Conservation (phyloP, 2,329 filamentous ascomycete species). For the Coniochaeta sp. region DNA sequence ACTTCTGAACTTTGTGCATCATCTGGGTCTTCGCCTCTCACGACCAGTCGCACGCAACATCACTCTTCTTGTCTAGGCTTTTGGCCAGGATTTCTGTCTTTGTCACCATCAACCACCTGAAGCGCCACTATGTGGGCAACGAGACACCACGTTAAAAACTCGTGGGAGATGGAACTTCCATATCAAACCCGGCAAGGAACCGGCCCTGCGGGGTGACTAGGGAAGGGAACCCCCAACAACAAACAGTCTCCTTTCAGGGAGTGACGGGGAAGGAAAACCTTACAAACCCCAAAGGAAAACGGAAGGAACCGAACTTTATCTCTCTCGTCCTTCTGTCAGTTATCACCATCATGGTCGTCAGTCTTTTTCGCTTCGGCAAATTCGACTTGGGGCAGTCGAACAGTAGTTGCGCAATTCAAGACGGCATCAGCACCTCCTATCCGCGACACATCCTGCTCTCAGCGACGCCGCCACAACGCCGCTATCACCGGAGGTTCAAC, state of each 20-base stretch:
- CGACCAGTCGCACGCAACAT: slow-evolving; percentile 7
- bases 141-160: slow-evolving; percentile 2
- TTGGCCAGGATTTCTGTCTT: not conserved
- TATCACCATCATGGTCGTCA: no score
- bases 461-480: no score
- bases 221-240: not conserved
- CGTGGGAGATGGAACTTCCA: not conserved
- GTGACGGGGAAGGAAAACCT: not conserved
- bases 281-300: not conserved
- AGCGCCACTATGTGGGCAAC: not conserved
- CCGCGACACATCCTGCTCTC: no score
- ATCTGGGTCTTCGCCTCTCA: not conserved
- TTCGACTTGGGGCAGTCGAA: no score
- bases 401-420: no score
- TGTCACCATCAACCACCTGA: not conserved
- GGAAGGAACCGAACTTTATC: not conserved
- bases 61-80: not conserved
- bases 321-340: no score
- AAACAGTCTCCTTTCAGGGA: not conserved
- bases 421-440: no score
- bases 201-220: not conserved
- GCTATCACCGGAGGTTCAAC: no score
- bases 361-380: no score
- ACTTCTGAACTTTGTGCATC: no score
- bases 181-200: not conserved